A percentile compares a stretch with the other conserved stretches of the same genome.
phyloP scores from a whole-genome alignment of 2,329 filamentous ascomycete species.

The Monilinia laxa region DNA sequence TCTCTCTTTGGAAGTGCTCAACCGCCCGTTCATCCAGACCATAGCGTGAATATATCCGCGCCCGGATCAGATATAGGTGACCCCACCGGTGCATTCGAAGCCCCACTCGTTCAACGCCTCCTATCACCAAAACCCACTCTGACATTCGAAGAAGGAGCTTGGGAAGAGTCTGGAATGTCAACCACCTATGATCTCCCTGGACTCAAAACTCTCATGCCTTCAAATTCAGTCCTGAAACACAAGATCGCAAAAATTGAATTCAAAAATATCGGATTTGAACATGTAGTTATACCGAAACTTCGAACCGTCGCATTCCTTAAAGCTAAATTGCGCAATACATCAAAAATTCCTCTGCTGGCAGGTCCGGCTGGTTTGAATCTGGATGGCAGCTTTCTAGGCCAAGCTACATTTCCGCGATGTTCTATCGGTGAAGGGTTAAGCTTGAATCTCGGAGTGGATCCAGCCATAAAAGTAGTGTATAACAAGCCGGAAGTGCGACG shows the following conservation, averaged over 20 bases:
- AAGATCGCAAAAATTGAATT: conserved; percentile 58
- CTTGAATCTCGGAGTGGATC: conserved; percentile 60
- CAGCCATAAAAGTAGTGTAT: conserved; percentile 55
- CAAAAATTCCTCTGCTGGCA: conserved; percentile 54
- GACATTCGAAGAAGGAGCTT: conserved; percentile 52
- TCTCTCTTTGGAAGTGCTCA: conserved; percentile 1
- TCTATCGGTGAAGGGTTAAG: conserved; percentile 54
- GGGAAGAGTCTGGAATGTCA: conserved; percentile 60
- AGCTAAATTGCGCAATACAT: conserved; percentile 55
- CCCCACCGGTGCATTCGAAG: not conserved
- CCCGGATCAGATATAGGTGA: conserved; percentile 6
- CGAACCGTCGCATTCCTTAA: conserved; percentile 59
- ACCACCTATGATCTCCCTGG: conserved; percentile 59
- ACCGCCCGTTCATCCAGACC: not conserved
- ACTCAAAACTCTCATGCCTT: conserved; percentile 55
- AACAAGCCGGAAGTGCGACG: conserved; percentile 55
- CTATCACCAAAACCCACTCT: conserved; percentile 35
- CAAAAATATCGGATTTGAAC: conserved; percentile 52
- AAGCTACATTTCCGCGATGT: conserved; percentile 55
- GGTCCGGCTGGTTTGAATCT: conserved; percentile 59
- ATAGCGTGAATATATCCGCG: not conserved
- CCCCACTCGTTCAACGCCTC: conserved; percentile 6
- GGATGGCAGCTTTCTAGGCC: conserved; percentile 63
- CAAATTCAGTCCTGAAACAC: conserved; percentile 54
- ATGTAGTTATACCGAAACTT: conserved; percentile 61